Conservation (phyloP, 148 eudicot genomes). For the Vaccinium darrowii region DNA sequence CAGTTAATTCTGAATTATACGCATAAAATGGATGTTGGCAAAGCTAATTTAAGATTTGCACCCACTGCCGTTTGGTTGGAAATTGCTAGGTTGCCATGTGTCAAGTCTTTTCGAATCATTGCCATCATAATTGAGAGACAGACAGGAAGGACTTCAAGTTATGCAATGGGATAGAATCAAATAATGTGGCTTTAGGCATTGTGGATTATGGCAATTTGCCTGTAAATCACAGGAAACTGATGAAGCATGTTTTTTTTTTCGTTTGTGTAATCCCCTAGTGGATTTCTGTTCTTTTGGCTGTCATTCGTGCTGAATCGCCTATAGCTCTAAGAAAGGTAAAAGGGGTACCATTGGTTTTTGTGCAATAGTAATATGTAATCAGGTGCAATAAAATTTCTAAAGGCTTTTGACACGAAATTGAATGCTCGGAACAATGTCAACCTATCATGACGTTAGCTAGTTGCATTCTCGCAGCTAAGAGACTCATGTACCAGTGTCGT, state of each 20-base stretch:
- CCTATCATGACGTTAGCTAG: too few species aligned
- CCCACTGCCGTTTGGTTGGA: background rate
- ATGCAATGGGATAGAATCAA: too few species aligned
- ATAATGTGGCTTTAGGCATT: background rate
- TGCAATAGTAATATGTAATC: too few species aligned
- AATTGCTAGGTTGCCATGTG: background rate
- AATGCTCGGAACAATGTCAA: too few species aligned
- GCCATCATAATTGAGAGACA: background rate
- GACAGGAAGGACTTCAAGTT: too few species aligned
- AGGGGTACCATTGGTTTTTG: background rate
- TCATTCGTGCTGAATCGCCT: background rate
- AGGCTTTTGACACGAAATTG: too few species aligned
- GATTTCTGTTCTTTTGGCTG: background rate
- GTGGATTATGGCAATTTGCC: background rate
- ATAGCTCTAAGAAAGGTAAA: background rate
- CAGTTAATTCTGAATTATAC: too few species aligned
- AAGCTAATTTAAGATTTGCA: background rate
- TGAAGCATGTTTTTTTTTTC: background rate
- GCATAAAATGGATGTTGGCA: too few species aligned
- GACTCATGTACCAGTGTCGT: too few species aligned
- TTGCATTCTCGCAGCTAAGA: too few species aligned
- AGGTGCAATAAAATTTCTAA: too few species aligned
- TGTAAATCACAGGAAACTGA: background rate
- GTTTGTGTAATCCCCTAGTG: background rate
- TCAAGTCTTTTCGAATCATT: background rate